These are phyloP conservation scores for Penicillium antarcticum DNA, from an alignment of 495 filamentous ascomycete genomes.

Conservation along the genomic window DNA sequence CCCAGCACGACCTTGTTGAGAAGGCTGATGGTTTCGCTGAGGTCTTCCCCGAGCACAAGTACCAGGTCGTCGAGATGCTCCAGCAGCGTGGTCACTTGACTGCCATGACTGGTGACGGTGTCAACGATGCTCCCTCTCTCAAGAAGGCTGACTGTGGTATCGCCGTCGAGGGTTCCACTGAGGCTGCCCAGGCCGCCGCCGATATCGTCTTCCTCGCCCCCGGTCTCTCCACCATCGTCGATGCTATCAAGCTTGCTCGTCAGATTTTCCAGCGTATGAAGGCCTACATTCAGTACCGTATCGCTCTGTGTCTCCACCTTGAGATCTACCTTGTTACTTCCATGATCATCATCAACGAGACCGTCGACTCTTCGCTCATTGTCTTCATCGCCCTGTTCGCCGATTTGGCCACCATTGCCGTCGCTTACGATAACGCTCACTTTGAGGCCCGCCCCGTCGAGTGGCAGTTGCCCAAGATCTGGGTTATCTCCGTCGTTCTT, in stretches of 20 bases:
- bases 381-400: constrained; percentile 77
- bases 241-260: constrained; percentile 74
- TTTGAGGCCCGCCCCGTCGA: constrained; percentile 69
- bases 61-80: constrained; percentile 74
- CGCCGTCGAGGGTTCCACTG: constrained; percentile 72
- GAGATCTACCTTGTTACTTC: constrained; percentile 77
- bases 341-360: constrained; percentile 75
- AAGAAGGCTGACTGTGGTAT: constrained; percentile 78
- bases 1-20: constrained; percentile 73
- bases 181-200: constrained; percentile 72
- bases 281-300: constrained; percentile 78
- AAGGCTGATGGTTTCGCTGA: constrained; percentile 75
- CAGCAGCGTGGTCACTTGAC: constrained; percentile 72
- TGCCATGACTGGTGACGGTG: constrained; percentile 74
- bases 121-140: constrained; percentile 69
- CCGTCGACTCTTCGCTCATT: constrained; percentile 62
- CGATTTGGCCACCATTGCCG: constrained; percentile 72
- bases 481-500: constrained; percentile 68
- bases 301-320: constrained; percentile 71
- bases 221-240: constrained; percentile 72
- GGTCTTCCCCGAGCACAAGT: constrained; percentile 76
- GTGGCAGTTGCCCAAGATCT: constrained; percentile 77
- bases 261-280: constrained; percentile 85
- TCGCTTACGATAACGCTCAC: constrained; percentile 76
- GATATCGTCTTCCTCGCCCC: constrained; percentile 80